Percentiles rank a stretch among this genome's conserved stretches.
phyloP scores from a whole-genome alignment of 352 stramenopile species.

The Phytophthora pinifolia region DNA sequence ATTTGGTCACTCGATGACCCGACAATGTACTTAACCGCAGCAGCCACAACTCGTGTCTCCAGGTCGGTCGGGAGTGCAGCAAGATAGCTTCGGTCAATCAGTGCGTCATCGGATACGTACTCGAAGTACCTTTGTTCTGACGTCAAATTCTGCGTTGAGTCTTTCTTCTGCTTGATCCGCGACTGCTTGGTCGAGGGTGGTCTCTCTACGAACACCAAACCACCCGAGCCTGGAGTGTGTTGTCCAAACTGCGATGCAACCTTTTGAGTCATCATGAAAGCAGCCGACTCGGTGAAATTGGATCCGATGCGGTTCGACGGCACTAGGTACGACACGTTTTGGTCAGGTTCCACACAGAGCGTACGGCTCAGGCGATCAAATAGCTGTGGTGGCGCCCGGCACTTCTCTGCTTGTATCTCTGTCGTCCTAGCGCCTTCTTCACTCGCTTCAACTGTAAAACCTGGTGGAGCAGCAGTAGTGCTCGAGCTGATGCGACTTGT shows the following conservation, averaged over 20 bases:
- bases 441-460: background rate
- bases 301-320: slow-evolving; percentile 76
- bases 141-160: background rate
- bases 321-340: slow-evolving; percentile 50
- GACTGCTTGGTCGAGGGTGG: background rate
- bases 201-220: slow-evolving; percentile 21
- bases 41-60: slow-evolving; percentile 42
- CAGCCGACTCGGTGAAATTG: slow-evolving; percentile 59
- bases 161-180: background rate
- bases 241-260: slow-evolving; percentile 21
- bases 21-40: slow-evolving; percentile 56
- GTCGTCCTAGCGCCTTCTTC: background rate
- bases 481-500: background rate
- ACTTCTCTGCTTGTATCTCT: slow-evolving; percentile 5
- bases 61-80: slow-evolving; percentile 37
- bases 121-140: slow-evolving; percentile 63
- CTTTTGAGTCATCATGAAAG: slow-evolving; percentile 47
- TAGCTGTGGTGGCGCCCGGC: slow-evolving; percentile 23
- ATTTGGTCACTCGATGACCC: slow-evolving; percentile 37
- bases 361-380: slow-evolving; percentile 71
- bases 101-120: slow-evolving; percentile 39
- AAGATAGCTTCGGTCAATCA: slow-evolving; percentile 48
- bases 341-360: slow-evolving; percentile 69
- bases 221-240: slow-evolving; percentile 1
- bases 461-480: background rate